phyloP scores from a whole-genome alignment of 345 rosid species.

The Syzygium aqueum region DNA sequence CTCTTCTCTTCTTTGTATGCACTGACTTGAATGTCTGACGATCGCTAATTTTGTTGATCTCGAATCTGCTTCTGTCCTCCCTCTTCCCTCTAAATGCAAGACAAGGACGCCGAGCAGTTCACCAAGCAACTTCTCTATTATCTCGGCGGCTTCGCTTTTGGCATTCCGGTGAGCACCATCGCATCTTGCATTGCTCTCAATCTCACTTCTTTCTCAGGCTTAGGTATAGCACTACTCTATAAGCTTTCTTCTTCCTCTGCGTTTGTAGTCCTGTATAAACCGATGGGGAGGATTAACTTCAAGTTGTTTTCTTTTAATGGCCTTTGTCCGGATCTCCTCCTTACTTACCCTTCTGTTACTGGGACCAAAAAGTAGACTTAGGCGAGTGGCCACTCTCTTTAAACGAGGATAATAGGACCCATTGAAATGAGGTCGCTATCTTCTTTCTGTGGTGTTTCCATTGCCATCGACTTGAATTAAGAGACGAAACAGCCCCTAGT shows the following conservation, averaged over 20 bases:
- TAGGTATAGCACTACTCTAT: neutral
- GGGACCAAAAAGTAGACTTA: neutral
- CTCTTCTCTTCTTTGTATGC: neutral
- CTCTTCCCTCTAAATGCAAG: constrained; percentile 15
- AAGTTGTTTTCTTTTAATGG: neutral
- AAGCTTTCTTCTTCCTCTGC: neutral
- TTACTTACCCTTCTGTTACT: neutral
- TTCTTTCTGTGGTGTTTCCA: neutral
- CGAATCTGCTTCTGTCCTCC: neutral
- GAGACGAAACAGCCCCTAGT: neutral
- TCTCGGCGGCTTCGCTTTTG: constrained; percentile 81
- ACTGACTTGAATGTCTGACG: neutral
- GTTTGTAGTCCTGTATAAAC: neutral
- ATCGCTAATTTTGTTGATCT: neutral
- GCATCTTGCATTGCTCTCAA: neutral
- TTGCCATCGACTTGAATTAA: neutral
- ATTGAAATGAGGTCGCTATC: neutral
- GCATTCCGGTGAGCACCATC: constrained; percentile 83
- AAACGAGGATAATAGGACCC: neutral
- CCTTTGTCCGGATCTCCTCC: neutral
- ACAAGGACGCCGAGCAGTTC: constrained; percentile 93
- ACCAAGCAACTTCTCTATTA: constrained; percentile 78
- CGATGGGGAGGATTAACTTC: neutral
- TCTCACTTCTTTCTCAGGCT: constrained; percentile 11
- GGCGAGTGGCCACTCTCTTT: neutral